Evolutionary conservation across 257 asterid genomes (phyloP), one percentile per base, ranked within the genome.

Genomic region (Rauvolfia tetraphylla): DNA sequence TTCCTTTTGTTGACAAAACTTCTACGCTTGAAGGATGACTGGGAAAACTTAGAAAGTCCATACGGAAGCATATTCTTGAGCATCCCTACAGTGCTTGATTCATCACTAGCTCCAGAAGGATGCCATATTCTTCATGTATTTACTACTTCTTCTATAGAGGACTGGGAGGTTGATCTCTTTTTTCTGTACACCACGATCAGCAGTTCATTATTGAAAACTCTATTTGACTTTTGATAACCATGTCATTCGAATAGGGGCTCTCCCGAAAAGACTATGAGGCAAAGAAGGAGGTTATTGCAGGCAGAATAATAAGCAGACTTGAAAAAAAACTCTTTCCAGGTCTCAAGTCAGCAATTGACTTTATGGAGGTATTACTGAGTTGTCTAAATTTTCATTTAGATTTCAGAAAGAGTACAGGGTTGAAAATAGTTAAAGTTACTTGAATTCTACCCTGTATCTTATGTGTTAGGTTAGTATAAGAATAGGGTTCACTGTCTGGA

Each of bases 31-130:
- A 83, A 94, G 98, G 96, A 92, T 87, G 87, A 89, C 68, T 95
- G 99, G 99, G 74, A 75, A 77, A 84, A 83, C 79, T 85, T 95
- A n/a, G 99, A 92, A 79, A 78, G 67, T 34, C 87, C 96, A 17
- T 90, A 95, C 68, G 98, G 99, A 82, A 95, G 99, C 81, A 91
- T 95, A 84, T 93, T 93, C 86, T 84, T 95, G 91, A 95, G 99
- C 84, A 95, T 95, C 81, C 99, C 99, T 67, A 95, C 99, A 7
- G 87, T 93, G 79, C 97, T 95, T 54, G 99, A 93, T 79, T 69
- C 89, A 23, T 90, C 99, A 27, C 84, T 95, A 77, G 99, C 99
- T 79, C 98, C 99, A 62, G 91, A 90, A 84, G 98, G 99, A 77
- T 83, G 87, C 51, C 99, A 95, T 88, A 91, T 91, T 87, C 97